Evolutionary conservation across 2,329 filamentous ascomycete genomes (phyloP), one percentile per base, ranked within the genome.

Genomic region (Alternaria dauci): DNA sequence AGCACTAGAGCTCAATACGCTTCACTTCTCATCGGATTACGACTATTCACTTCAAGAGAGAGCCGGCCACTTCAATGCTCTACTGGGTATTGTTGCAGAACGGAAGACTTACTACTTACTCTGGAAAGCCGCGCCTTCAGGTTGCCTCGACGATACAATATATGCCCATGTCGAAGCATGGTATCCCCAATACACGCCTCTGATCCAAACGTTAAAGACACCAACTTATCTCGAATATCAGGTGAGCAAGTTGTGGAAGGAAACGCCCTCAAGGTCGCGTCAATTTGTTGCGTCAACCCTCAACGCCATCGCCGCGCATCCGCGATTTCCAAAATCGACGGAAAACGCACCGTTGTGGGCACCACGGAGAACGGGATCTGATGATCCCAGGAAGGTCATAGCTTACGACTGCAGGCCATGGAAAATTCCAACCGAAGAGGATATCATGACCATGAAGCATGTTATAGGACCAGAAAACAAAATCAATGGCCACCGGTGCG

Each of bases 121-220:
- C 0, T 8, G 18, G 8, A 1, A 12, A 6, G 18, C 18, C 5
- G 9, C 18, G 2, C 9, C 1, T 2, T 23, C 39, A 20, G 18
- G 39, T 11, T 11, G 8, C n/a, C 3, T 42, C 18, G 39, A 25
- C n/a, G n/a, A 42, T 23, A 16, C 9, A 23, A 14, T 25, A 42
- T 23, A 16, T 7, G 11, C 18, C 18, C 20, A 42, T 16, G 18
- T 23, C 1, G 39, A 42, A 7, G 18, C 8, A 2, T 9, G 1
- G 2, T 11, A 20, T 14, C 39, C 18, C 2, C 18, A 42, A 23
- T 23, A 20, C 6, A 12, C 14, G 2, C 4, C 39, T 2, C 18
- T 42, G 8, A 12, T 42, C 8, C 3, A 3, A 41, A 5, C n/a
- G n/a, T n/a, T n/a, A n/a, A n/a, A n/a, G n/a, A n/a, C n/a, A n/a